A percentile compares a stretch with the other conserved stretches of the same genome.
Conservation (phyloP, 176 grass and related monocot genomes). For the Aegilops speltoides region DNA sequence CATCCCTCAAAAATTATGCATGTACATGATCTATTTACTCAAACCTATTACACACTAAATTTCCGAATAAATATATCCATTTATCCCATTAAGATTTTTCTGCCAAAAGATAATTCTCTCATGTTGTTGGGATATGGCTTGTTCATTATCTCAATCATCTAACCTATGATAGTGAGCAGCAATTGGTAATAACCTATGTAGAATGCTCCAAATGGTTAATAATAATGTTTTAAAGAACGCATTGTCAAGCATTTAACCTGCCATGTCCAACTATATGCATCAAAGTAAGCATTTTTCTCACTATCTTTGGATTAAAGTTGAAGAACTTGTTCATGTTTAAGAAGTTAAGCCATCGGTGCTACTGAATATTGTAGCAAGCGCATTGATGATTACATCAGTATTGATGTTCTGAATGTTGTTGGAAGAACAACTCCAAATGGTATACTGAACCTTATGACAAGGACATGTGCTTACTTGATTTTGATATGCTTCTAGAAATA, state of each 20-base stretch:
- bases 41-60: slow-evolving; percentile 14
- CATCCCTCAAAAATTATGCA: neutral
- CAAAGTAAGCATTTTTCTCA: slow-evolving; percentile 1
- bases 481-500: slow-evolving; percentile 49
- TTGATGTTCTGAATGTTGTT: slow-evolving; percentile 68
- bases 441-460: slow-evolving; percentile 57
- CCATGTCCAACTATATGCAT: neutral
- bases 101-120: slow-evolving; percentile 11
- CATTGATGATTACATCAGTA: slow-evolving; percentile 61
- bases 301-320: slow-evolving; percentile 5
- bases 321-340: slow-evolving; percentile 63
- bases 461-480: slow-evolving; percentile 69
- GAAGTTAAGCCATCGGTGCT: slow-evolving; percentile 43
- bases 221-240: neutral
- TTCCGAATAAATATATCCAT: neutral
- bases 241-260: neutral
- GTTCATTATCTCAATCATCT: neutral
- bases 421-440: slow-evolving; percentile 49
- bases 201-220: neutral
- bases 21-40: slow-evolving; percentile 49
- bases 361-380: slow-evolving; percentile 68
- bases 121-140: neutral
- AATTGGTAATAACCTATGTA: neutral
- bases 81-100: neutral
- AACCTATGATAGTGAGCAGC: neutral